Percentiles rank a stretch among this genome's conserved stretches.
Conservation (phyloP, 2,329 filamentous ascomycete genomes). For the Botrytis fabae region DNA sequence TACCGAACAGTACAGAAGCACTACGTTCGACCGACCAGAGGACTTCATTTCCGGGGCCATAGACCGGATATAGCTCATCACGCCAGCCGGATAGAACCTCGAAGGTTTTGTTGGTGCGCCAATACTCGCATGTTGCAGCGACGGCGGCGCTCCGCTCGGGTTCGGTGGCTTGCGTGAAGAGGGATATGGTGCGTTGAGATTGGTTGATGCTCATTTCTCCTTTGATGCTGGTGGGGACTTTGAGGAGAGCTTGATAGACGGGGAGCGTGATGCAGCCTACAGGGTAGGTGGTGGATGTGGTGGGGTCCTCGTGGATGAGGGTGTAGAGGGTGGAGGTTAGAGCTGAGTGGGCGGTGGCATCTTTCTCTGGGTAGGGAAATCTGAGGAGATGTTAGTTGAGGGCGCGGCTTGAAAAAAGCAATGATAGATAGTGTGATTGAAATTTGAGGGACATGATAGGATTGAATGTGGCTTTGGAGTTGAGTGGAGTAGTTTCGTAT, state of each 20-base stretch:
- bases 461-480: background rate
- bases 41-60: constrained; percentile 59
- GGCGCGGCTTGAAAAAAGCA: background rate
- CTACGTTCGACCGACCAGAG: constrained; percentile 77
- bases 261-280: constrained; percentile 61
- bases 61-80: constrained; percentile 78
- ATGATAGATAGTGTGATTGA: background rate
- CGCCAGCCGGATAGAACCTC: constrained; percentile 76
- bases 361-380: constrained; percentile 72
- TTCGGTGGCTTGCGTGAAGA: constrained; percentile 58
- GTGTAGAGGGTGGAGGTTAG: constrained; percentile 66
- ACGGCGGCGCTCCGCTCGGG: constrained; percentile 60
- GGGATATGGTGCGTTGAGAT: constrained; percentile 59
- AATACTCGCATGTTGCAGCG: constrained; percentile 60
- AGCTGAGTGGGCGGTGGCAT: constrained; percentile 56
- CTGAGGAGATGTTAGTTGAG: constrained; percentile 46
- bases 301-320: constrained; percentile 59
- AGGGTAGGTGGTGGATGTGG: constrained; percentile 51
- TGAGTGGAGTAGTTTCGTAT: background rate
- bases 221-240: constrained; percentile 51
- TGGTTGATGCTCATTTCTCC: constrained; percentile 63
- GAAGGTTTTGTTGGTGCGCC: constrained; percentile 72
- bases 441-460: background rate
- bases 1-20: constrained; percentile 71
- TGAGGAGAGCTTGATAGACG: constrained; percentile 52